A percentile compares a stretch with the other conserved stretches of the same genome.
phyloP scores from a whole-genome alignment of 2,329 filamentous ascomycete species.

The Talaromyces sp. region DNA sequence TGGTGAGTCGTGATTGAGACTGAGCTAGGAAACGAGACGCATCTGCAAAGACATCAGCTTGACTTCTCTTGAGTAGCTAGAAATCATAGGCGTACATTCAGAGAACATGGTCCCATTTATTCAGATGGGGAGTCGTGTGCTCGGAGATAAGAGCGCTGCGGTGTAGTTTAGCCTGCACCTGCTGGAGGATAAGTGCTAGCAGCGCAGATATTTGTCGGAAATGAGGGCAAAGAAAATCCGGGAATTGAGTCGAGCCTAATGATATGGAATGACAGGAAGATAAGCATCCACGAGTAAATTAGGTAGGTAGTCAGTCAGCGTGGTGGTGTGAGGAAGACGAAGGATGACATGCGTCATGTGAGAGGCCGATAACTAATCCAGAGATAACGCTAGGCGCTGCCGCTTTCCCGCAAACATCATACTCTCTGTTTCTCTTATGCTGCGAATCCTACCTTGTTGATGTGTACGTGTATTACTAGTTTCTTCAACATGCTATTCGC shows the following conservation, averaged over 20 bases:
- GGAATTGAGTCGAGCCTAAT: not conserved
- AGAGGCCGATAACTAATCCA: conserved; percentile 9
- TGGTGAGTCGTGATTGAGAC: conserved; percentile 85
- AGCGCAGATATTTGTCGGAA: not conserved
- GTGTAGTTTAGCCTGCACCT: conserved; percentile 7
- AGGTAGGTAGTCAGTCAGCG: not conserved
- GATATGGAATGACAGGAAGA: not conserved
- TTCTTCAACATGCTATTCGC: not conserved
- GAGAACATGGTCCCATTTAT: conserved; percentile 65
- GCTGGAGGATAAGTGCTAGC: not conserved
- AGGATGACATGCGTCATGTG: conserved; percentile 34
- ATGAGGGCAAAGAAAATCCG: not conserved
- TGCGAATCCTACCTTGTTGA: not conserved
- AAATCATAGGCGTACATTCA: conserved; percentile 68
- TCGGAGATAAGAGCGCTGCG: conserved; percentile 4
- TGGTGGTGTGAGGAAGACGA: not conserved
- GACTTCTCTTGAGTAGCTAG: not conserved
- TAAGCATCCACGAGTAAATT: not conserved
- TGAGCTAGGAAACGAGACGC: conserved; percentile 94
- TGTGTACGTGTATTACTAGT: not conserved
- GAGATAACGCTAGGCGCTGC: conserved; percentile 6
- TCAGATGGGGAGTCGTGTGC: not conserved
- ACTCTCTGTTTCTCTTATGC: not conserved
- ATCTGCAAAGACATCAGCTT: conserved; percentile 55
- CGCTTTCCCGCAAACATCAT: not conserved